A percentile compares a stretch with the other conserved stretches of the same genome.
phyloP scores from a whole-genome alignment of 331 rosid species.

The Malus hybrid region DNA sequence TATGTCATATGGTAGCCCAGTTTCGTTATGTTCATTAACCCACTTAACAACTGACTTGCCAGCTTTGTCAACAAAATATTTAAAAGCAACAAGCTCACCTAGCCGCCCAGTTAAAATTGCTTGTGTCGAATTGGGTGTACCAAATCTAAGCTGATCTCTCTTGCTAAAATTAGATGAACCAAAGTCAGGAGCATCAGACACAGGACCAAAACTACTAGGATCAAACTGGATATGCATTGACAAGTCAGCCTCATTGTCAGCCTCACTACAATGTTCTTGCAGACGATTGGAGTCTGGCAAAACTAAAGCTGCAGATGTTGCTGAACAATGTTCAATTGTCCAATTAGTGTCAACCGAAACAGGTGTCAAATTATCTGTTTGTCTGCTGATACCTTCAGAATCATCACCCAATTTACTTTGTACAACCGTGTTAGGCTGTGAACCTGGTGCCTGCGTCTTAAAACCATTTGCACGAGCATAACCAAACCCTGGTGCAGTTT shows the following conservation, averaged over 20 bases:
- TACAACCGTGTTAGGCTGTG: conserved; percentile 16
- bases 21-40: conserved; percentile 66
- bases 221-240: conserved; percentile 13
- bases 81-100: conserved; percentile 72
- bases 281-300: conserved; percentile 25
- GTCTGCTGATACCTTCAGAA: conserved; percentile 19
- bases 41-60: conserved; percentile 47
- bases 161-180: conserved; percentile 22
- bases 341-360: conserved; percentile 34
- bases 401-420: conserved; percentile 24
- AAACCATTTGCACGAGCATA: conserved; percentile 64
- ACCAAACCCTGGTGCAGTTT: conserved; percentile 74
- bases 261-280: conserved; percentile 25
- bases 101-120: conserved; percentile 54
- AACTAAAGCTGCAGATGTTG: conserved; percentile 25
- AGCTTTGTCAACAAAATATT: conserved; percentile 43
- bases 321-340: conserved; percentile 32
- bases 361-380: conserved; percentile 30
- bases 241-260: conserved; percentile 17
- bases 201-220: conserved; percentile 22
- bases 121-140: conserved; percentile 45
- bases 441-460: conserved; percentile 37
- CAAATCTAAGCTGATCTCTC: conserved; percentile 45
- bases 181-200: neutral
- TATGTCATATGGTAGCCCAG: conserved; percentile 78